phyloP scores from a whole-genome alignment of 371 early-diverging fungal species.

The Mucor indicus region DNA sequence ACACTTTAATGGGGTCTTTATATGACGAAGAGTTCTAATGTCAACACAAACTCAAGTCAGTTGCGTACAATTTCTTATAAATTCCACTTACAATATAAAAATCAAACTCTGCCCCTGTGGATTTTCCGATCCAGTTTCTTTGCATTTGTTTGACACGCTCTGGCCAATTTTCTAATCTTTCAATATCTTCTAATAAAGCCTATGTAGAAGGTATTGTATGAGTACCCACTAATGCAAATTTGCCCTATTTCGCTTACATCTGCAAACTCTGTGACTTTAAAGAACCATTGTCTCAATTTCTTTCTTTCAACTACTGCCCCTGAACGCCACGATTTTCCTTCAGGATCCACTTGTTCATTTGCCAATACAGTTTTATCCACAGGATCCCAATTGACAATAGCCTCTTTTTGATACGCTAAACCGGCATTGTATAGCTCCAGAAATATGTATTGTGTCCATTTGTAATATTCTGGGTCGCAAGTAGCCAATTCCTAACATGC shows the following conservation, averaged over 20 bases:
- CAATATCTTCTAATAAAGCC: conserved; percentile 77
- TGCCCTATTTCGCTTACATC: conserved; percentile 52
- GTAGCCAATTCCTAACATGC: conserved; percentile 74
- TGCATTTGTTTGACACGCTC: conserved; percentile 88
- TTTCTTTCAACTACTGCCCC: conserved; percentile 92
- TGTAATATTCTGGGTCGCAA: conserved; percentile 84
- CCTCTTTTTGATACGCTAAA: conserved; percentile 85
- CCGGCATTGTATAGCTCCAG: conserved; percentile 74
- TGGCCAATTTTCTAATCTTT: conserved; percentile 81
- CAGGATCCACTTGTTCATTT: conserved; percentile 92
- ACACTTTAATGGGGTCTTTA: conserved; percentile 56
- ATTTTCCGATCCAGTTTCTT: conserved; percentile 92
- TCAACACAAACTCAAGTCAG: no score
- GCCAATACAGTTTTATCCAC: conserved; percentile 93
- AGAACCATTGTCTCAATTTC: conserved; percentile 90
- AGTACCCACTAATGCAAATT: not conserved
- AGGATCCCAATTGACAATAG: conserved; percentile 96
- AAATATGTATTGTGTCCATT: conserved; percentile 91
- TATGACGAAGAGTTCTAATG: not conserved
- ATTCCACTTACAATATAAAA: conserved; percentile 45
- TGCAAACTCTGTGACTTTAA: conserved; percentile 82
- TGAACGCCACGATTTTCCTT: conserved; percentile 89
- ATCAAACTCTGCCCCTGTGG: conserved; percentile 76
- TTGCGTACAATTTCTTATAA: not conserved
- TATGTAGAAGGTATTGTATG: conserved; percentile 30